Conservation (phyloP, 73 alveolate genomes). For the Stentor coeruleus region DNA sequence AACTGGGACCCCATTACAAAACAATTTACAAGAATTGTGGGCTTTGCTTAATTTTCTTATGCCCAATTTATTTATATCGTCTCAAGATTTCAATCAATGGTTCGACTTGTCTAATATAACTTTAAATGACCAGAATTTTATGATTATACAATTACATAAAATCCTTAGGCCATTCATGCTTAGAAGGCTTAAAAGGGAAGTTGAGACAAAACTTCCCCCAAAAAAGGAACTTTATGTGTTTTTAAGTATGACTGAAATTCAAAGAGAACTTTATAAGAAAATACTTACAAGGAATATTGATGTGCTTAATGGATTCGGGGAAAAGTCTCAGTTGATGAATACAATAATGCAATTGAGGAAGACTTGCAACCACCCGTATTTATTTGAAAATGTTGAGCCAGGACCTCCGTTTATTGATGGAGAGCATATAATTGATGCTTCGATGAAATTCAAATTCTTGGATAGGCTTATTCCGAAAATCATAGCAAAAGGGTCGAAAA, state of each 20-base stretch:
- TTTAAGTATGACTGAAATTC: constrained; percentile 81
- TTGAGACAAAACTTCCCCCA: constrained; percentile 83
- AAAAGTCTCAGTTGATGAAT: constrained; percentile 39
- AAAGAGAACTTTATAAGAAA: constrained; percentile 86
- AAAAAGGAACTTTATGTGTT: constrained; percentile 91
- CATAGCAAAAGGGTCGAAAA: constrained; percentile 62
- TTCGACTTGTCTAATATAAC: constrained; percentile 50
- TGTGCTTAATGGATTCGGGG: constrained; percentile 48
- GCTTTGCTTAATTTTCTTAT: neutral
- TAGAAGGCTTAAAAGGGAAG: constrained; percentile 90
- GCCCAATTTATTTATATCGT: constrained; percentile 40
- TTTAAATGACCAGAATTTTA: constrained; percentile 34
- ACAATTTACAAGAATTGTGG: constrained; percentile 15
- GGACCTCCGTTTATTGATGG: constrained; percentile 55
- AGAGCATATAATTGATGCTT: constrained; percentile 54
- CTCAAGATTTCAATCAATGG: constrained; percentile 85
- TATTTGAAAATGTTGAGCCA: constrained; percentile 49
- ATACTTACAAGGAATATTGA: constrained; percentile 86
- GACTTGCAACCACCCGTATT: constrained; percentile 84
- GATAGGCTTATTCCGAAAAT: constrained; percentile 49
- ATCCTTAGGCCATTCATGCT: constrained; percentile 87
- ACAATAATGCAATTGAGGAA: constrained; percentile 87
- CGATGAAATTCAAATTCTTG: constrained; percentile 36
- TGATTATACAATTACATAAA: constrained; percentile 77
- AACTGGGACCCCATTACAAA: constrained; percentile 32